Evolutionary conservation across 2,329 filamentous ascomycete genomes (phyloP).

Genomic region (Clonostachys solani): DNA sequence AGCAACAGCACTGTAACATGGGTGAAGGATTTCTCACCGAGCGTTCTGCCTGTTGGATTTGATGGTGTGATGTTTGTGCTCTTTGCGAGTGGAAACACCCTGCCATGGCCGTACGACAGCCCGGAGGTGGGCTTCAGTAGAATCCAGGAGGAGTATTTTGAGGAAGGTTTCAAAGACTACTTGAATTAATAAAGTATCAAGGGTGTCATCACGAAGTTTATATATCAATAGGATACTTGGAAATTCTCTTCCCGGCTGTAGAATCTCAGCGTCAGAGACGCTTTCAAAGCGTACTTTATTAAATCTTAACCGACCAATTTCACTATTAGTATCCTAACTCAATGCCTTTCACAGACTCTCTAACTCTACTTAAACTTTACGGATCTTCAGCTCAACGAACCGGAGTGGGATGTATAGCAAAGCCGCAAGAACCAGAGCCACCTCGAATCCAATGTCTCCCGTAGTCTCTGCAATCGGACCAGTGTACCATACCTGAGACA

Average conservation of each 20-base stretch:
- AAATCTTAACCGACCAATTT: too few species aligned
- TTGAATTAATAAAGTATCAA: too few species aligned
- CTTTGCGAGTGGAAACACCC: slow-evolving; percentile 11
- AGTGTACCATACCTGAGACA: slow-evolving; percentile 57
- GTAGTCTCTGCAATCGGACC: slow-evolving; percentile 56
- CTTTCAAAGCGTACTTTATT: too few species aligned
- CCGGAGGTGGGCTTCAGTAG: slow-evolving; percentile 11
- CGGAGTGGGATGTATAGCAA: slow-evolving; percentile 43
- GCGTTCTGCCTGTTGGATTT: slow-evolving; percentile 8
- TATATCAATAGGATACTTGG: too few species aligned
- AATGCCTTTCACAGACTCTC: too few species aligned
- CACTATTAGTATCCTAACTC: too few species aligned
- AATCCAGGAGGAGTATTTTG: slow-evolving; percentile 11
- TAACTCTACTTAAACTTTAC: neutral
- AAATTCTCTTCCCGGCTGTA: too few species aligned
- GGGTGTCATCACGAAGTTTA: too few species aligned
- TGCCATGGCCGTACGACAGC: slow-evolving; percentile 13
- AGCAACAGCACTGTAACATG: slow-evolving; percentile 3
- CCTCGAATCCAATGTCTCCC: slow-evolving; percentile 63
- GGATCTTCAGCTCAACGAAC: slow-evolving; percentile 33
- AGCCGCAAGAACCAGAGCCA: slow-evolving; percentile 49
- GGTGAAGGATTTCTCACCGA: slow-evolving; percentile 7
- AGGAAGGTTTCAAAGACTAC: slow-evolving; percentile 5
- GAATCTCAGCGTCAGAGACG: too few species aligned
- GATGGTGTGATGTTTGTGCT: slow-evolving; percentile 14